Base-by-base conservation (phyloP, 495 filamentous ascomycete genomes). In the Aspergillus incahuasiensis region DNA sequence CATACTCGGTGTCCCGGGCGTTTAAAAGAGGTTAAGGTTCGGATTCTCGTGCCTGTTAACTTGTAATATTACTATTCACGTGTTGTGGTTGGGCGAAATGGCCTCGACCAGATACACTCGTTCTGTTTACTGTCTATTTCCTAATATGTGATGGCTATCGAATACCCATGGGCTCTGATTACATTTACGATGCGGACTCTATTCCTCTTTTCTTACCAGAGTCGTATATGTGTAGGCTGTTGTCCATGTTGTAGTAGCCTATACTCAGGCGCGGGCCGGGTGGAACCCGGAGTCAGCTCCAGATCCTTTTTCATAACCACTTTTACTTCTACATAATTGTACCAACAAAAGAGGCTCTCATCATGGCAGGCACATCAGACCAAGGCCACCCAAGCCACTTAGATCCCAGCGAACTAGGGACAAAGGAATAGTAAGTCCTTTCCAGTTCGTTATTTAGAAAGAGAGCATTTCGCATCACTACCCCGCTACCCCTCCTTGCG, bases 391-490 rank as follows among this genome's bases (percentile, higher is more conserved):
- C 76, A 6, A 61, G 68, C 5, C 74, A 78, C 60, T 68, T 82
- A 13, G 67, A 70, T 21, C 77, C 79, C 22, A 81, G 79, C 54
- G 73, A 80, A 62, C 68, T 82, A 16, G 79, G 79, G 48, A 79
- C 76, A 38, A 81, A 79, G 60, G 74, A 81, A 56, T 82, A 81
- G 79, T 82, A 70, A 35, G 70, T 71, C 24, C 48, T 28, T 24
- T 25, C 15, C 47, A 13, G 15, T 38, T 35, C 16, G 6, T 35
- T 9, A 30, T 9, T 5, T 30, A 9, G 6, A 11, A 11, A 15
- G 12, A 35, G 13, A 35, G 13, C 32, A 35, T 35, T 35, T 12
- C 32, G 6, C 32, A 35, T 35, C 32, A 15, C 9, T 54, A 58
- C 62, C 64, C 62, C 62, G 56, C 56, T 60, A 62, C 59, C 60